Base-by-base conservation (phyloP, 129 eudicot species). In the Flaveria bidentis region DNA sequence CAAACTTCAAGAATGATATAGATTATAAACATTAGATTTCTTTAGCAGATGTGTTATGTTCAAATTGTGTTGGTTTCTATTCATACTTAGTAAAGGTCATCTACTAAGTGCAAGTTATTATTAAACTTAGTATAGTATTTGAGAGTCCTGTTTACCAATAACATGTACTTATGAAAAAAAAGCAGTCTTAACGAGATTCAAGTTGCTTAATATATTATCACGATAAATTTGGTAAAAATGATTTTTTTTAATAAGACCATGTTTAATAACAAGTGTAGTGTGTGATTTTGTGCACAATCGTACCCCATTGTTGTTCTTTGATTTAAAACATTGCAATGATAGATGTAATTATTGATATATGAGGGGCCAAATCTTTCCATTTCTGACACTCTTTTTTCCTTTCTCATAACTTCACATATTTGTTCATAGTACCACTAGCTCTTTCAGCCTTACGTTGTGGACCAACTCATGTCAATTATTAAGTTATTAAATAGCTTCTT, bases 301-400 rank as follows among this genome's bases (percentile, higher is more conserved):
- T 61, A 61, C 42, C 67, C 67, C n/a, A 26, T 8, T n/a, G 20
- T 49, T 47, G 20, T 46, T 69, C 11, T 70, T 23, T 70, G 75
- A 70, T 70, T 36, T 16, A 71, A 71, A 26, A 71, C 51, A 36
- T 53, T 52, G 66, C 76, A 72, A 72, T 72, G 66, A 72, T 72
- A 72, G 28, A 17, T 33, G 64, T 53, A 71, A 72, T 72, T 30
- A 72, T 72, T 72, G 76, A 52, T 57, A 30, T 33, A 17, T 53
- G 65, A 50, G 76, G 76, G 76, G 51, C 76, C 76, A 72, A 55
- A 53, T 72, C 76, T 72, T 72, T 53, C 76, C 76, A 72, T 36
- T 67, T 72, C 51, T 72, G 51, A 17, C 65, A 52, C 50, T 17
- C 55, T 72, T 39, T 30, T 64, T 28, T 33, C 49, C 44, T 30